Evolutionary conservation across 2,329 filamentous ascomycete genomes (phyloP), one percentile per base, ranked within the genome.

Genomic region (Mycogone perniciosa): DNA sequence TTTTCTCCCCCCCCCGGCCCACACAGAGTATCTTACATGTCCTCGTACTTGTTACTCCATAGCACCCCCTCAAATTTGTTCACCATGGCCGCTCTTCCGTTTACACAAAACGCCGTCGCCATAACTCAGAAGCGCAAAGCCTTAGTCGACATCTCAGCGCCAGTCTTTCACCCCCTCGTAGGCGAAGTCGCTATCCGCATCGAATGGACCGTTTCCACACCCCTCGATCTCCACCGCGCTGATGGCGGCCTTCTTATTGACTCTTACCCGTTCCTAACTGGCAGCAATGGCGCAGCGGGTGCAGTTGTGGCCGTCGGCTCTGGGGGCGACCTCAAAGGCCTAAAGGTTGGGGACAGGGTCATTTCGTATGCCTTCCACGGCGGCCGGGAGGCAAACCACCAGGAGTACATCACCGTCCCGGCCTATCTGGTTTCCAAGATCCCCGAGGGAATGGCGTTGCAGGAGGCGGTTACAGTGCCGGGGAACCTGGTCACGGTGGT

Each of bases 61-160:
- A 20, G 20, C 20, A 20, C 20, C 20, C 20, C 20, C 20, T 20
- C 20, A 20, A 20, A 2, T 3, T 20, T 20, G 20, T 20, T 2
- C 20, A 20, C 20, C 20, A 63, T 62, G 58, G 30, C 52, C 50
- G 51, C 62, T 33, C 70, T 83, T 13, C 85, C 84, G 5, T 76
- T 80, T 56, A 82, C 80, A 7, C 86, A 78, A 70, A 82, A 80
- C 60, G 82, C 79, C 6, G 81, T 82, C 50, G 72, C 82, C 50
- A 72, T 86, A 56, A 75, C 80, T 42, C 73, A 72, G 48, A 65
- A 69, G 11, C 74, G 75, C 50, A 68, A 67, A 3, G 76, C 80
- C 0, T 69, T 86, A 52, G 67, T 66, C 5, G 69, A 85, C 52
- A 76, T 82, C 60, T 75, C 85, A 2, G 58, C 81, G 4, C 61